These are phyloP conservation scores for Solanum megistacrolobum DNA, from an alignment of 257 asterid genomes.

Conservation along the genomic window DNA sequence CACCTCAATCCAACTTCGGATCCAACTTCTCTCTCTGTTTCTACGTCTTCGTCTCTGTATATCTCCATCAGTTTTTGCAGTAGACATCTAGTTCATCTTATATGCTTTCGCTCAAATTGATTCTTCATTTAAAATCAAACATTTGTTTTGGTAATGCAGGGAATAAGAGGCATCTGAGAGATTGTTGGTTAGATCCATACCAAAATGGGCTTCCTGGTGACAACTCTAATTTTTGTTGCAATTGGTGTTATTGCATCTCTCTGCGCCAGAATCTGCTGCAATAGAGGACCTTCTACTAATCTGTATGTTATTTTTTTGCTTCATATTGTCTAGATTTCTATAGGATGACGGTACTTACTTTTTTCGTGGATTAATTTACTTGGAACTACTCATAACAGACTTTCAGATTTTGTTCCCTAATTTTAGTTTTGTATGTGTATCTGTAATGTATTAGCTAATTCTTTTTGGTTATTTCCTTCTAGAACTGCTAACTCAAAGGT, in stretches of 20 bases:
- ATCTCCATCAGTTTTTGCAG: neutral
- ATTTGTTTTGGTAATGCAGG: neutral
- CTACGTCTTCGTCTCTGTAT: neutral
- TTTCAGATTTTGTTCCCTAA: neutral
- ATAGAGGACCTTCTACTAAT: conserved; percentile 88
- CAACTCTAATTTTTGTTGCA: conserved; percentile 59
- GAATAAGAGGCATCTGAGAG: neutral
- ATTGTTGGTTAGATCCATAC: conserved; percentile 12
- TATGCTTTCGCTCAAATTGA: neutral
- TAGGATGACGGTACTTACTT: neutral
- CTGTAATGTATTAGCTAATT: neutral
- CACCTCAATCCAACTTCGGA: conserved; percentile 31
- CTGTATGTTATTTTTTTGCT: conserved; percentile 41
- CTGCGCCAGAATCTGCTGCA: conserved; percentile 76
- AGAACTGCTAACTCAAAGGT: neutral
- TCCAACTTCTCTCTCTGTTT: conserved; percentile 23
- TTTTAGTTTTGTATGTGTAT: neutral
- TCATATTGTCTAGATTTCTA: neutral
- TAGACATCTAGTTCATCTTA: neutral
- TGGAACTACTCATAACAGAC: neutral
- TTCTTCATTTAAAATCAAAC: neutral
- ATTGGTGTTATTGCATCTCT: conserved; percentile 75
- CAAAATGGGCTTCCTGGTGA: conserved; percentile 73
- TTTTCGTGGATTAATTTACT: neutral
- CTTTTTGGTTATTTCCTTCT: neutral